Conservation (phyloP, 2,329 filamentous ascomycete genomes). For the Fusarium compactum region DNA sequence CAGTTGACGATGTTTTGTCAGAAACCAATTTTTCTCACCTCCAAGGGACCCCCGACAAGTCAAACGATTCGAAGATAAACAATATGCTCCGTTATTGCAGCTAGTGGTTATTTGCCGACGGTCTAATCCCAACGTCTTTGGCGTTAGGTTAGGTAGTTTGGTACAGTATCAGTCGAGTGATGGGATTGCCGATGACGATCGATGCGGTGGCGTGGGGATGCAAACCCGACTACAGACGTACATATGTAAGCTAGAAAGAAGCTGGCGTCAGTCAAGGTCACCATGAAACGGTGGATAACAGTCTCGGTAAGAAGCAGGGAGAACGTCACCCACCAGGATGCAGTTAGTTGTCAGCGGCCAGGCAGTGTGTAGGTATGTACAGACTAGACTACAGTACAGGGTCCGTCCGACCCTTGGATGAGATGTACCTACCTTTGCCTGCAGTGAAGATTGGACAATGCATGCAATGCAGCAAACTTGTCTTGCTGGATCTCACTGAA, state of each 20-base stretch:
- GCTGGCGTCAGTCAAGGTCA: constrained; percentile 34
- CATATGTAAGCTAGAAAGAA: constrained; percentile 1
- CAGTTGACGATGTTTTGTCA: constrained; percentile 29
- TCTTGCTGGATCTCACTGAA: constrained; percentile 4
- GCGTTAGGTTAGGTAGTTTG: constrained; percentile 12
- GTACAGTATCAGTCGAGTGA: constrained; percentile 8
- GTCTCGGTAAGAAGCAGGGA: constrained; percentile 32
- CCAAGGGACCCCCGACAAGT: constrained; percentile 11
- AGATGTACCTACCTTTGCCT: constrained; percentile 12
- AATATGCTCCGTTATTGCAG: constrained; percentile 13
- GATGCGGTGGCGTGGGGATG: constrained; percentile 45
- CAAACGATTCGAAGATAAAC: constrained; percentile 8
- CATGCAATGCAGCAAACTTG: constrained; percentile 5
- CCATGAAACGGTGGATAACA: constrained; percentile 21
- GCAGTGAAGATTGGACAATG: constrained; percentile 4
- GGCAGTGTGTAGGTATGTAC: neutral
- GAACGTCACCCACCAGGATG: constrained; percentile 33
- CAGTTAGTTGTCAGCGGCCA: constrained; percentile 36
- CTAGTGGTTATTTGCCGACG: constrained; percentile 29
- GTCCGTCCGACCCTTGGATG: constrained; percentile 7
- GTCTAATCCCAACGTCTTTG: constrained; percentile 35
- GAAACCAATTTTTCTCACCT: constrained; percentile 7
- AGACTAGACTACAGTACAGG: neutral
- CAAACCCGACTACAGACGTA: constrained; percentile 2
- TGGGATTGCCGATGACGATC: constrained; percentile 47